These are phyloP conservation scores for Zalaria obscura DNA, from an alignment of 2,329 filamentous ascomycete genomes.

Conservation along the genomic window DNA sequence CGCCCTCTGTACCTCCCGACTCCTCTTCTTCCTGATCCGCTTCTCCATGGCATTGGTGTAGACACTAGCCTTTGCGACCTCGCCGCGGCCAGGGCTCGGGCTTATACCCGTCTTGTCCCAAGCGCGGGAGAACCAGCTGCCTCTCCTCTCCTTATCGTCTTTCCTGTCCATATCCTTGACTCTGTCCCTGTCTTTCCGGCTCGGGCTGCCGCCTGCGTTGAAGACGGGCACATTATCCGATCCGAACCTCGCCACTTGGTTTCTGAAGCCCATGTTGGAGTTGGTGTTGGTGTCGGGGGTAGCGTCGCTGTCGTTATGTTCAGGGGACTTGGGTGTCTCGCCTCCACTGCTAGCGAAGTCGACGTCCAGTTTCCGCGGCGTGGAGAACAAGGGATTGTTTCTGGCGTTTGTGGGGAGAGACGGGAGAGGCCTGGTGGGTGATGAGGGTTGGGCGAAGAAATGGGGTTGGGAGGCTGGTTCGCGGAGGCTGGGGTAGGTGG, in stretches of 20 bases:
- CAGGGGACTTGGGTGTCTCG: constrained; percentile 33
- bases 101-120: too few relatives aligned
- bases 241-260: constrained; percentile 9
- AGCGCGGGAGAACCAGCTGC: neutral
- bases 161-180: neutral
- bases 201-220: constrained; percentile 1
- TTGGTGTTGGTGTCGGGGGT: constrained; percentile 19
- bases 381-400: constrained; percentile 20
- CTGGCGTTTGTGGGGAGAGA: constrained; percentile 19
- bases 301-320: constrained; percentile 22
- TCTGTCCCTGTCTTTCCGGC: constrained; percentile 3
- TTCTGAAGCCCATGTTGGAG: constrained; percentile 9
- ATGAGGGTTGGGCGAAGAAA: constrained; percentile 25
- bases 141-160: neutral
- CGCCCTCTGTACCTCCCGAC: constrained; percentile 1
- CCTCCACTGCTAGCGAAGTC: constrained; percentile 31
- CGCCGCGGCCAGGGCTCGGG: too few relatives aligned
- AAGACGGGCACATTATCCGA: constrained; percentile 3
- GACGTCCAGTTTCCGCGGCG: constrained; percentile 20
- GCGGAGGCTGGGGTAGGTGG: constrained; percentile 26
- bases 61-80: neutral
- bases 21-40: constrained; percentile 4
- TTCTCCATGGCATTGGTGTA: constrained; percentile 3
- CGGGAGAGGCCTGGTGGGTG: constrained; percentile 23
- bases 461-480: constrained; percentile 35